Conservation (phyloP, 2,329 filamentous ascomycete genomes). For the Colletotrichum somersetense region DNA sequence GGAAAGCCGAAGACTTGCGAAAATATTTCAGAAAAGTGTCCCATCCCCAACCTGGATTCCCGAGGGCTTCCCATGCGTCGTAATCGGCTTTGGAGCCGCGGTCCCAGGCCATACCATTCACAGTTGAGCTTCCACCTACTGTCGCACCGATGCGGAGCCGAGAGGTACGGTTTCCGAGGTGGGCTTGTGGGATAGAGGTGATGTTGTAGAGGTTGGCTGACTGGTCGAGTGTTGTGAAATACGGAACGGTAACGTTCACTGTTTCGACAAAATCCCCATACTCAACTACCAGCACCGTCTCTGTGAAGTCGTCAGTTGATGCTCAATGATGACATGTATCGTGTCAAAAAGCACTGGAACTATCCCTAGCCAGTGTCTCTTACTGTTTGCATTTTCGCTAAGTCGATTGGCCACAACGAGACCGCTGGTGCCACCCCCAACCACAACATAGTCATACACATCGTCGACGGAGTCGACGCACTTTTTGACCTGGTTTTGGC, state of each 20-base stretch:
- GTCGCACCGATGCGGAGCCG: slow-evolving; percentile 45
- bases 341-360: fast-evolving
- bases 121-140: slow-evolving; percentile 48
- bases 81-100: slow-evolving; percentile 47
- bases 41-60: slow-evolving; percentile 55
- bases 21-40: slow-evolving; percentile 49
- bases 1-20: slow-evolving; percentile 46
- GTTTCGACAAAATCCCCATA: slow-evolving; percentile 48
- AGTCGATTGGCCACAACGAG: slow-evolving; percentile 54
- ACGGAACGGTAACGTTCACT: slow-evolving; percentile 45
- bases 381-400: slow-evolving; percentile 49
- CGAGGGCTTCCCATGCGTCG: slow-evolving; percentile 54
- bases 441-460: slow-evolving; percentile 50
- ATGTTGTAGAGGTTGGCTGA: slow-evolving; percentile 31
- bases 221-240: slow-evolving; percentile 41
- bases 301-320: slow-evolving; percentile 9
- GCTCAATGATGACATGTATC: neutral
- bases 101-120: slow-evolving; percentile 51
- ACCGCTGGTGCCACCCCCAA: slow-evolving; percentile 53
- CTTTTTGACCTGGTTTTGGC: neutral
- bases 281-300: slow-evolving; percentile 47
- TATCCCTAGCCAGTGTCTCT: neutral
- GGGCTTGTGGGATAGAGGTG: slow-evolving; percentile 46
- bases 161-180: slow-evolving; percentile 43
- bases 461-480: slow-evolving; percentile 6